phyloP scores from a whole-genome alignment of 169 alveolate species.

The Plasmodium cynomolgi region DNA sequence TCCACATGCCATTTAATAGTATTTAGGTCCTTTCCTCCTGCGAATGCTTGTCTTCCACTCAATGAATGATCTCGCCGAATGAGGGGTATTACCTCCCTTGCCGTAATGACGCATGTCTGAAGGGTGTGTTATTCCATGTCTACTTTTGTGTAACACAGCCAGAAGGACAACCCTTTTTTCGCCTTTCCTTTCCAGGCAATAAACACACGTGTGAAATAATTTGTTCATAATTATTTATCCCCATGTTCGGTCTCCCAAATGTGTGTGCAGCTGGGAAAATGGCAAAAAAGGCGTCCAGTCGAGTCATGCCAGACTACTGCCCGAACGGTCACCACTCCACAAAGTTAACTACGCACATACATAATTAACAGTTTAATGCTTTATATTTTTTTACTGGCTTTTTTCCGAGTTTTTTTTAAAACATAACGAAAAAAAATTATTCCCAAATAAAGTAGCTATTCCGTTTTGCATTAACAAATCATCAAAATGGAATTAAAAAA shows the following conservation, averaged over 20 bases:
- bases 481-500: conserved; percentile 6
- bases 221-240: background rate
- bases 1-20: background rate
- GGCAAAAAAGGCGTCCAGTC: background rate
- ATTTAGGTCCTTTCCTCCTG: background rate
- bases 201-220: background rate
- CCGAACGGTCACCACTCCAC: background rate
- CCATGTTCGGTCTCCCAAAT: background rate
- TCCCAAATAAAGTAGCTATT: conserved; percentile 12
- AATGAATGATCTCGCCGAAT: background rate
- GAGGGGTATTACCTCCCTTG: background rate
- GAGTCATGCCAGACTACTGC: background rate
- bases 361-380: background rate
- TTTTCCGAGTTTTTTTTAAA: background rate
- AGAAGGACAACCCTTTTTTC: no score
- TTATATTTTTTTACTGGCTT: background rate
- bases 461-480: conserved; percentile 14
- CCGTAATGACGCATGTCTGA: background rate
- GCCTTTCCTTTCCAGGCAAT: background rate
- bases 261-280: background rate
- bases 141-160: background rate
- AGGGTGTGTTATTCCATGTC: background rate
- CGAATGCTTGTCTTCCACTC: background rate
- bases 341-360: background rate
- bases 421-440: conserved; percentile 31